These are phyloP conservation scores for Chalara sp. DNA, from an alignment of 2,329 filamentous ascomycete genomes.

Conservation along the genomic window DNA sequence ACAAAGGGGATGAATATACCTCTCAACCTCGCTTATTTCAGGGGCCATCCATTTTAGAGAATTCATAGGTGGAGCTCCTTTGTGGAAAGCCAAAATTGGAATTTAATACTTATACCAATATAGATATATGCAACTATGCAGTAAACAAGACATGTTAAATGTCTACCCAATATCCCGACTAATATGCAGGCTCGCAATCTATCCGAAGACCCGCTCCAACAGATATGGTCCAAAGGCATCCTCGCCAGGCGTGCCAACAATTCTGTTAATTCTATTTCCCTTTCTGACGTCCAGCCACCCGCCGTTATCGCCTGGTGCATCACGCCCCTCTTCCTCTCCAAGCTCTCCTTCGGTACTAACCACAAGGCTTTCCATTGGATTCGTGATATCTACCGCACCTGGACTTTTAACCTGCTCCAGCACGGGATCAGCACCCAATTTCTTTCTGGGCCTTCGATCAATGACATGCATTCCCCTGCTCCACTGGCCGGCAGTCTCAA, in stretches of 20 bases:
- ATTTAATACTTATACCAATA: too few relatives aligned
- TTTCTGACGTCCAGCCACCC: conserved; percentile 68
- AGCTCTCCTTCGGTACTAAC: conserved; percentile 38
- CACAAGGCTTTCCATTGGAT: conserved; percentile 29
- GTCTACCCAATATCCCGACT: too few relatives aligned
- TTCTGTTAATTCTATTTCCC: conserved; percentile 76
- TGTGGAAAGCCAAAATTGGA: too few relatives aligned
- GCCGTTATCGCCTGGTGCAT: conserved; percentile 62
- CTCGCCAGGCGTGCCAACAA: conserved; percentile 62
- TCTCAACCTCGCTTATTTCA: too few relatives aligned
- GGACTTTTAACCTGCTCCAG: conserved; percentile 25
- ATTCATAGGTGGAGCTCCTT: too few relatives aligned
- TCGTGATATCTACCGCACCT: conserved; percentile 27
- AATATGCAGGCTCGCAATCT: neutral
- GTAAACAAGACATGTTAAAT: too few relatives aligned
- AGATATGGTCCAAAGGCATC: conserved; percentile 59
- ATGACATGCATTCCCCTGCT: conserved; percentile 85
- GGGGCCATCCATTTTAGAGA: too few relatives aligned
- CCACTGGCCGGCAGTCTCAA: conserved; percentile 93
- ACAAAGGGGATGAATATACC: too few relatives aligned
- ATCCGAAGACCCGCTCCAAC: conserved; percentile 48
- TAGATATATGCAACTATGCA: too few relatives aligned
- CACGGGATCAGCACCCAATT: conserved; percentile 33
- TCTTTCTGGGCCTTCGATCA: conserved; percentile 60
- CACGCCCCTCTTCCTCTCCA: conserved; percentile 40